Evolutionary conservation across 1,139 yeast species (phyloP).

Genomic region (Pneumocystis sp.): DNA sequence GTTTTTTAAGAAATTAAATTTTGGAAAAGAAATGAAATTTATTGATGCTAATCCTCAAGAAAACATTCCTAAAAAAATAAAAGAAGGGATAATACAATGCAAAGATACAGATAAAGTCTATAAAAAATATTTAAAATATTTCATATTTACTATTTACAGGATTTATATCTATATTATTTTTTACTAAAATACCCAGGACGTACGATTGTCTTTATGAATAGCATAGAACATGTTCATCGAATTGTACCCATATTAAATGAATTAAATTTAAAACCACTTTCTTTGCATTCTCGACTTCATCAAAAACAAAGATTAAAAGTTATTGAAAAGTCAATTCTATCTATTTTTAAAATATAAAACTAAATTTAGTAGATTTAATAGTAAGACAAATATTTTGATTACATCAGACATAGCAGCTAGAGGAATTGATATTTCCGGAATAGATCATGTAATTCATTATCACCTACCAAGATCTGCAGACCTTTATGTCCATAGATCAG

Average conservation of each 20-base stretch:
- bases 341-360: constrained; percentile 38
- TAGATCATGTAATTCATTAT: constrained; percentile 90
- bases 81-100: constrained; percentile 84
- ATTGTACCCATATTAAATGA: constrained; percentile 59
- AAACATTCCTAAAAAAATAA: constrained; percentile 56
- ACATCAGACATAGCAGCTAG: constrained; percentile 98
- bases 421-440: constrained; percentile 84
- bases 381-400: constrained; percentile 46
- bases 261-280: constrained; percentile 57
- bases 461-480: constrained; percentile 93
- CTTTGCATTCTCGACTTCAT: constrained; percentile 85
- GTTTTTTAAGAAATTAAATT: constrained; percentile 25
- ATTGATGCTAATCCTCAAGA: constrained; percentile 83
- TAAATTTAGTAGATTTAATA: constrained; percentile 27
- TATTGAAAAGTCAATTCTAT: constrained; percentile 34
- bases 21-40: constrained; percentile 35
- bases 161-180: constrained; percentile 77
- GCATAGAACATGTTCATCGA: constrained; percentile 85
- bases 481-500: constrained; percentile 87
- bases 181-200: constrained; percentile 75
- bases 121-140: neutral
- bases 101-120: constrained; percentile 58
- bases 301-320: constrained; percentile 85
- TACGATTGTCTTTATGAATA: constrained; percentile 81
- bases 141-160: constrained; percentile 23